Base-by-base conservation (phyloP, 2,329 filamentous ascomycete species). In the Claviceps citrina region DNA sequence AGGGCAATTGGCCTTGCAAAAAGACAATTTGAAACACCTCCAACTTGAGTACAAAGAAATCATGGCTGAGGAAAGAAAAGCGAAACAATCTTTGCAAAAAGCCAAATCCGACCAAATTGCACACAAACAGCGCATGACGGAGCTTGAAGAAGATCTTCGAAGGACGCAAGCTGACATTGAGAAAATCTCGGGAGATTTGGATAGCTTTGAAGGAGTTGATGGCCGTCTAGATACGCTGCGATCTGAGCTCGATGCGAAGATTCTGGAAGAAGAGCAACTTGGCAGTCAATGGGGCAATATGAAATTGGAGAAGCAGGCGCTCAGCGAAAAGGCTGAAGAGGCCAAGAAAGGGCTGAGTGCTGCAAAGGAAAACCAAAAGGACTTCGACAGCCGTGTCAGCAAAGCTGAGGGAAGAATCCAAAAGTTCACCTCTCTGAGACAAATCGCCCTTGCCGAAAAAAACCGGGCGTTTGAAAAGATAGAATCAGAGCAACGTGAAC, bases 191-290 rank as follows among this genome's bases (percentile, higher is more conserved):
- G 72, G 75, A 40, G 73, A 76, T 33, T 66, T 93, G 30, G 77
- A 84, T 45, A 68, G 63, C 20, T 73, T 74, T 35, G 71, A 82
- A 44, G 78, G 80, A 3, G 73, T 76, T 40, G 84, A 85, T 52
- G 78, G 73, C 36, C 68, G 70, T 39, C 62, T 89, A 1, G 70
- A 76, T 34, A 62, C 62, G 10, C 62, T 85, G 2, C 70, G 70
- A 40, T 58, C 64, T 13, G 64, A 74, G 36, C 66, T 93, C 1
- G 56, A 63, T 37, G 70, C 76, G 4, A 59, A 65, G 41, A 72
- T 77, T 7, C 55, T 57, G 3, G 56, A 68, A 45, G 57, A 60
- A 10, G 60, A 67, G 1, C 64, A 69, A 36, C 63, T 71, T 20
- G 70, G 76, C 53, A 52, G 60, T 10, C 68, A 76, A 43, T 78